A percentile compares a stretch with the other conserved stretches of the same genome.
Evolutionary conservation across 306 rosid species (phyloP).

Genomic region (Lathyrus tuberosus): DNA sequence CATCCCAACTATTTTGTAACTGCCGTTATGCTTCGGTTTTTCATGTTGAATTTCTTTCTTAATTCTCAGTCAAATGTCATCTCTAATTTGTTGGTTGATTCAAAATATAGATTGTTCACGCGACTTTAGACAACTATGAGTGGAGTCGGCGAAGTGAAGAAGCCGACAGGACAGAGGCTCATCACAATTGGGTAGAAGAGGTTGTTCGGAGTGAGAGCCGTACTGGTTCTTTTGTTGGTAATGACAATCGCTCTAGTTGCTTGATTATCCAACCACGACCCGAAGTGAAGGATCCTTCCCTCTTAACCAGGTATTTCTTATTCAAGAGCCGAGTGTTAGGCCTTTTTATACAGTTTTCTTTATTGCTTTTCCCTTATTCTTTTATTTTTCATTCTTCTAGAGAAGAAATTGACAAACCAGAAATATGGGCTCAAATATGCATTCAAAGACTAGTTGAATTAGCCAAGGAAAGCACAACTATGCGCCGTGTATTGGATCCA

Average conservation of each 20-base stretch:
- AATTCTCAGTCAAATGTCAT: neutral
- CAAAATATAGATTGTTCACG: constrained; percentile 68
- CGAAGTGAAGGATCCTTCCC: constrained; percentile 74
- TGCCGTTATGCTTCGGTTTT: neutral
- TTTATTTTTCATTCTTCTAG: constrained; percentile 46
- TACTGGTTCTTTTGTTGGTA: constrained; percentile 54
- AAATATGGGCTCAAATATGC: constrained; percentile 88
- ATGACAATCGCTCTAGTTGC: constrained; percentile 53
- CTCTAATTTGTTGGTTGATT: constrained; percentile 34
- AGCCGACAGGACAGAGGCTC: constrained; percentile 54
- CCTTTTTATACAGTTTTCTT: constrained; percentile 7
- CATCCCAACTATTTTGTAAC: neutral
- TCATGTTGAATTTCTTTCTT: constrained; percentile 3
- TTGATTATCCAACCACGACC: constrained; percentile 67
- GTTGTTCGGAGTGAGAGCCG: constrained; percentile 81
- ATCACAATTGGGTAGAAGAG: constrained; percentile 97
- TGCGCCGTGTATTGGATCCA: constrained; percentile 89
- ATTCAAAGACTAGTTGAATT: constrained; percentile 88
- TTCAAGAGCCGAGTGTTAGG: constrained; percentile 29
- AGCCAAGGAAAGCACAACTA: constrained; percentile 90
- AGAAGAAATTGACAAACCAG: constrained; percentile 87
- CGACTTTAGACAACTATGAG: constrained; percentile 72
- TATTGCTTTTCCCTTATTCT: constrained; percentile 6
- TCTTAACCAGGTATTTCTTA: constrained; percentile 59
- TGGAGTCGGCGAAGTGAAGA: constrained; percentile 52